Conservation (phyloP, 2,329 filamentous ascomycete species). For the Aureobasidium pullulans region DNA sequence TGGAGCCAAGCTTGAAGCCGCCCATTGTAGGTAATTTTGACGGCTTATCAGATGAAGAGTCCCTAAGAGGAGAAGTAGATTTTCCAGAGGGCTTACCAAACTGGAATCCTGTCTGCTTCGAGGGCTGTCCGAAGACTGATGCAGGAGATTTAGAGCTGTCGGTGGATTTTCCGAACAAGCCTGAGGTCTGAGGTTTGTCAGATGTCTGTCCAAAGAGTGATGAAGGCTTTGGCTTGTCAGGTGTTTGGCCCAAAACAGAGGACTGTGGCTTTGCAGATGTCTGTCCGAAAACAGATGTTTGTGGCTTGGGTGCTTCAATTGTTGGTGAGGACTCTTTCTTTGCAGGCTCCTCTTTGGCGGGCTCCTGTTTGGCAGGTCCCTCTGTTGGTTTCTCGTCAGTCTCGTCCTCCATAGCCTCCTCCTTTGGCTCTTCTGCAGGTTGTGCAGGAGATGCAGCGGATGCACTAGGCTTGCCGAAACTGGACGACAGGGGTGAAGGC, state of each 20-base stretch:
- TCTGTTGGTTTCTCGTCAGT: neutral
- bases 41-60: conserved; percentile 15
- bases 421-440: conserved; percentile 22
- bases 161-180: neutral
- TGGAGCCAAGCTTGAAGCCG: conserved; percentile 62
- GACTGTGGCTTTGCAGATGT: neutral
- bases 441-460: neutral
- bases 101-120: conserved; percentile 9
- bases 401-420: conserved; percentile 21
- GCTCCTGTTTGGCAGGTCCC: neutral
- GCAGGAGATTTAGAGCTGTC: neutral
- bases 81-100: conserved; percentile 18
- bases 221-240: conserved; percentile 1
- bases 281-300: neutral
- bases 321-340: neutral
- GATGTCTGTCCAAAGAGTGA: neutral
- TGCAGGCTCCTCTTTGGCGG: neutral
- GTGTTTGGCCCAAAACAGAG: neutral
- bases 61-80: conserved; percentile 14
- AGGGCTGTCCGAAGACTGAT: neutral
- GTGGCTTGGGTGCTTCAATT: neutral
- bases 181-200: neutral
- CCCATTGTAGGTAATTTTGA: conserved; percentile 26
- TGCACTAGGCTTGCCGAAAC: conserved; percentile 15
- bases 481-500: conserved; percentile 21